Base-by-base conservation (phyloP, 2,329 filamentous ascomycete genomes). In the Cladosporium sp. region DNA sequence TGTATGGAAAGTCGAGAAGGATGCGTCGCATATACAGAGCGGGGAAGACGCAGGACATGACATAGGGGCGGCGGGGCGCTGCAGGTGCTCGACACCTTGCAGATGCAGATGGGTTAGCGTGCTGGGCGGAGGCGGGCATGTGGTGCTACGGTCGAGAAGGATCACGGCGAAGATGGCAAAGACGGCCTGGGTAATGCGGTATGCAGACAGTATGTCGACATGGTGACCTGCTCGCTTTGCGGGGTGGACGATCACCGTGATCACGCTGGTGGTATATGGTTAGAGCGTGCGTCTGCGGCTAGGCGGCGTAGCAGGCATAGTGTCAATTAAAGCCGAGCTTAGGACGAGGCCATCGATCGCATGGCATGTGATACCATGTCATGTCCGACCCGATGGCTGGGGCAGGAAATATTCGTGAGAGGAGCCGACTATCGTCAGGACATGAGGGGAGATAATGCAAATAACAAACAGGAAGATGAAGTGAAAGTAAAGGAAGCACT, bases 1-100 rank as follows among this genome's bases (percentile, higher is more conserved):
- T 56, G 50, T 40, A 49, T 55, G 37, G 61, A 44, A 56, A 35
- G 18, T 23, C 50, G 50, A 63, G 31, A 49, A 46, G n/a, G 31
- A 16, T 55, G 50, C 33, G 35, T 29, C 23, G 50, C 61, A 63
- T 40, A 21, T 40, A 63, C 50, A 50, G 28, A 56, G 61, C 61
- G 61, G 61, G 61, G 61, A 35, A 56, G 18, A 44, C 46, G 61
- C 61, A 56, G 26, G 61, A 44, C 61, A 44, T 63, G 59, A 56
- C 61, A 46, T 63, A 46, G 12, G 60, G 49, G 33, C 23, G 29
- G 60, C 60, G 60, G 60, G 60, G 60, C 28, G 60, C 21, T 62
- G 60, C 60, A 62, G 60, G 49, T 26, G n/a, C 40, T 29, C 49
- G 49, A 53, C 61, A 63, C 61, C 50, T 63, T 63, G 61, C 61